A percentile compares a stretch with the other conserved stretches of the same genome.
phyloP scores from a whole-genome alignment of 2,329 filamentous ascomycete species.

The Fusarium camptoceras region DNA sequence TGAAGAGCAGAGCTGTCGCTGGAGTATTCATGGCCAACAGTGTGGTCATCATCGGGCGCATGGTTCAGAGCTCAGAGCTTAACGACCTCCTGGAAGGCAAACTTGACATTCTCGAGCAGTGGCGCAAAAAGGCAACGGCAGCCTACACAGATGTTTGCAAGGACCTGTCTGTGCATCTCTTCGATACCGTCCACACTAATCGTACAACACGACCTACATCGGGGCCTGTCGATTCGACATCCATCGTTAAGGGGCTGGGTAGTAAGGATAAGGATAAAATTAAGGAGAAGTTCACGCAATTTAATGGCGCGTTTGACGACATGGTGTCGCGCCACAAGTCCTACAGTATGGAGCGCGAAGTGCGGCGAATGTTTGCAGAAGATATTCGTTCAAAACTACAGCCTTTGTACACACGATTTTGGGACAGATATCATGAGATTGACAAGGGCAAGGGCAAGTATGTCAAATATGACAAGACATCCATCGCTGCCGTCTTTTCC shows the following conservation, averaged over 20 bases:
- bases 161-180: conserved; percentile 84
- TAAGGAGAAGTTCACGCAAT: conserved; percentile 93
- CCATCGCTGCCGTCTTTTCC: conserved; percentile 75
- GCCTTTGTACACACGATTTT: conserved; percentile 93
- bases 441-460: conserved; percentile 99
- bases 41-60: conserved; percentile 84
- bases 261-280: conserved; percentile 96
- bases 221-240: conserved; percentile 81
- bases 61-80: conserved; percentile 85
- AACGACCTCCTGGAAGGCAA: conserved; percentile 75
- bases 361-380: conserved; percentile 80
- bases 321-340: conserved; percentile 84
- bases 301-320: conserved; percentile 92
- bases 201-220: conserved; percentile 78
- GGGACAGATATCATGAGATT: conserved; percentile 96
- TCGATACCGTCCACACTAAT: conserved; percentile 93
- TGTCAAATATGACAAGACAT: conserved; percentile 93
- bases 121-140: conserved; percentile 86
- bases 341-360: conserved; percentile 91
- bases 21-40: conserved; percentile 94
- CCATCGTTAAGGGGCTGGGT: conserved; percentile 83
- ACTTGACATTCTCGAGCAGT: conserved; percentile 77
- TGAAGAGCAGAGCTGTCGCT: conserved; percentile 81
- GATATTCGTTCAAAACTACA: conserved; percentile 94
- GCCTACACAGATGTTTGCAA: conserved; percentile 90